Percentiles rank a stretch among this genome's conserved stretches.
Evolutionary conservation across 805 yeast species (phyloP).

Genomic region (Metschnikowia gelsemii): DNA sequence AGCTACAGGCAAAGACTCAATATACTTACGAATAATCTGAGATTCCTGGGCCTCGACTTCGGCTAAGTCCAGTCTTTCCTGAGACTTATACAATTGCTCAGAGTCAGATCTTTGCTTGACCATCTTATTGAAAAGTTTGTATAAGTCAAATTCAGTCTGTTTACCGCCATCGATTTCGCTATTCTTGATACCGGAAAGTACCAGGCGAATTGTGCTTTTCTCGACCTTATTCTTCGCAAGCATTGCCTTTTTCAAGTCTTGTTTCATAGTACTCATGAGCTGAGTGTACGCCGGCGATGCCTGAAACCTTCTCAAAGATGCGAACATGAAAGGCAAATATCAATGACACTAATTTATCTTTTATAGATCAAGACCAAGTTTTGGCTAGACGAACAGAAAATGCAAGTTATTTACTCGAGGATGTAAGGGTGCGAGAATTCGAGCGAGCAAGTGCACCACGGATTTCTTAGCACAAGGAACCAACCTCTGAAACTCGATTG

Average conservation of each 20-base stretch:
- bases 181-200: slow-evolving; percentile 45
- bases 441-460: too few relatives aligned
- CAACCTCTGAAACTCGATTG: too few relatives aligned
- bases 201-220: slow-evolving; percentile 46
- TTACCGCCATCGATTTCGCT: slow-evolving; percentile 27
- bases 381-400: not conserved
- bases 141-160: slow-evolving; percentile 24
- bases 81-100: slow-evolving; percentile 44
- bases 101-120: slow-evolving; percentile 52
- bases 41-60: slow-evolving; percentile 52
- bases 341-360: too few relatives aligned
- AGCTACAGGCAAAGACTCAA: slow-evolving; percentile 46
- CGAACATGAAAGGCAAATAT: slow-evolving; percentile 13
- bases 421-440: slow-evolving; percentile 2
- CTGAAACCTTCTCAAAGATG: slow-evolving; percentile 29
- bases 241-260: slow-evolving; percentile 28
- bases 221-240: slow-evolving; percentile 22
- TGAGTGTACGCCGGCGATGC: slow-evolving; percentile 36
- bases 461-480: too few relatives aligned
- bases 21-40: slow-evolving; percentile 40
- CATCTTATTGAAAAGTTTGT: slow-evolving; percentile 33
- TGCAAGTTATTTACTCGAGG: not conserved
- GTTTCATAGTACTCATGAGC: slow-evolving; percentile 21
- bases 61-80: slow-evolving; percentile 52
- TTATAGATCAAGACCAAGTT: not conserved